phyloP scores from a whole-genome alignment of 83 land plant genomes.

The Diphasiastrum complanatum region DNA sequence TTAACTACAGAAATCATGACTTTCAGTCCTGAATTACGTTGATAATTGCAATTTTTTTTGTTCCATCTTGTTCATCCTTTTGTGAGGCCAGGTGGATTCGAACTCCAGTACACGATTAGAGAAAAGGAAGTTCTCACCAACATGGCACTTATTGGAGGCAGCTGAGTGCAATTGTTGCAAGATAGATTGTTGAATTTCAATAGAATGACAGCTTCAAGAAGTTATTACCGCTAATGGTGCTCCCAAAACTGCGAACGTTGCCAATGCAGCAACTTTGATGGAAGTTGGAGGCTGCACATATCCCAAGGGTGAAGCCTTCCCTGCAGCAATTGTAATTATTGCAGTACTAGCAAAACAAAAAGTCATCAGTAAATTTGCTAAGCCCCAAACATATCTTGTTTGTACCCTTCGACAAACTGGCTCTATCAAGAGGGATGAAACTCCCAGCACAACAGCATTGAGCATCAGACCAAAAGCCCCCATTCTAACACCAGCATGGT shows the following conservation, averaged over 20 bases:
- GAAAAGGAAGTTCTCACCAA: no score
- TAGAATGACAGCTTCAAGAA: conserved; percentile 3
- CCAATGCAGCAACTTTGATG: conserved; percentile 24
- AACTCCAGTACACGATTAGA: no score
- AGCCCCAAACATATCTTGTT: conserved; percentile 69
- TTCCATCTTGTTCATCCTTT: no score
- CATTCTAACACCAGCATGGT: conserved; percentile 71
- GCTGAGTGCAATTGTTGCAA: no score
- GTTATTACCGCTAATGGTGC: conserved; percentile 74
- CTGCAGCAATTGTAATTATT: conserved; percentile 29
- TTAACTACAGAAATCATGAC: no score
- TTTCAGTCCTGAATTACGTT: no score
- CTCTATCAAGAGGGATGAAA: conserved; percentile 71
- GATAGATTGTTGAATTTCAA: background rate
- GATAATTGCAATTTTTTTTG: no score
- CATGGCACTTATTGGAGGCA: no score
- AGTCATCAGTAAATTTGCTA: conserved; percentile 59
- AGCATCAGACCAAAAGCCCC: conserved; percentile 83
- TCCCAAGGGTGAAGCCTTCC: conserved; percentile 40
- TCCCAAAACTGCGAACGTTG: conserved; percentile 66
- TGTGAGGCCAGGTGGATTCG: no score
- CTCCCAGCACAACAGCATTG: conserved; percentile 70
- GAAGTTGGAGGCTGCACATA: conserved; percentile 23
- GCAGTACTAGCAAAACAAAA: conserved; percentile 54
- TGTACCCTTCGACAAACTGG: conserved; percentile 64